These are phyloP conservation scores for Casuarina equisetifolia DNA, from an alignment of 306 rosid genomes.

Conservation along the genomic window DNA sequence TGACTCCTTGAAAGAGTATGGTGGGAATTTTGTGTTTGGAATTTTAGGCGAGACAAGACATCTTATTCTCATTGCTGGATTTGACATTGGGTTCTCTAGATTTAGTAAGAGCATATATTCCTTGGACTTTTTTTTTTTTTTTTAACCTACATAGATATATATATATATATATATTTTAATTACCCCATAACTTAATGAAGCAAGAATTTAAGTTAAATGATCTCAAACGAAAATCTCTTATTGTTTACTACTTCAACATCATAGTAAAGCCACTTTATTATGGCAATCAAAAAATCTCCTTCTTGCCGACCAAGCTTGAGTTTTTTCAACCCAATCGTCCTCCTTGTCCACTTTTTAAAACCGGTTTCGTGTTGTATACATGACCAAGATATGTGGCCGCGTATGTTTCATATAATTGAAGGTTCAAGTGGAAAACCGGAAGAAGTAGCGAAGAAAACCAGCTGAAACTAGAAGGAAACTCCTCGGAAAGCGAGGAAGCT, in stretches of 20 bases:
- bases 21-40: conserved; percentile 4
- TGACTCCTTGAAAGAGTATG: conserved; percentile 16
- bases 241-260: too few relatives aligned
- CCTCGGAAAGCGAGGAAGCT: conserved; percentile 28
- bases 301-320: too few relatives aligned
- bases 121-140: too few relatives aligned
- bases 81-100: neutral
- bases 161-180: too few relatives aligned
- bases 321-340: neutral
- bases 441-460: conserved; percentile 6
- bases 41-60: conserved; percentile 13
- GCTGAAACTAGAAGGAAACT: conserved; percentile 26
- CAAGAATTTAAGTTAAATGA: too few relatives aligned
- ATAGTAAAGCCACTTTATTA: too few relatives aligned
- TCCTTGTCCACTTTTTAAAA: too few relatives aligned
- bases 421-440: neutral
- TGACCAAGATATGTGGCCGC: neutral
- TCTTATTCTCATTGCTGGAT: conserved; percentile 4
- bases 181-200: too few relatives aligned
- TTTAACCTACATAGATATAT: too few relatives aligned
- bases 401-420: neutral
- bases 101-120: neutral
- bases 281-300: too few relatives aligned
- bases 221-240: too few relatives aligned
- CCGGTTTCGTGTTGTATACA: neutral